Percentiles rank a stretch among this genome's conserved stretches.
Conservation (phyloP, 345 rosid species). For the Euphorbia lathyris region DNA sequence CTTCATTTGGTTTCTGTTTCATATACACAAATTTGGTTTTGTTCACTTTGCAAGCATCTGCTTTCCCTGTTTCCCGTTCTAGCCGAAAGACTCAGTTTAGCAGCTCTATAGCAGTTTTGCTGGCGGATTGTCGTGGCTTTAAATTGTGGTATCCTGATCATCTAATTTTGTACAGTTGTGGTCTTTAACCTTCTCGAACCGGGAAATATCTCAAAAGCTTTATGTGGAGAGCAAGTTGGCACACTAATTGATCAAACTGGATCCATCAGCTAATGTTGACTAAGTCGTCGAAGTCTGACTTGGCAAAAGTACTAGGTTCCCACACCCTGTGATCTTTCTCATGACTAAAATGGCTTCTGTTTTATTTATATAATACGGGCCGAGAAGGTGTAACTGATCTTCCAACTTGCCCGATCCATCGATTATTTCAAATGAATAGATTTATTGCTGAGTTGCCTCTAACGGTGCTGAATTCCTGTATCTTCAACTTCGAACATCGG, state of each 20-base stretch:
- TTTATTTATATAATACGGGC: too few species aligned
- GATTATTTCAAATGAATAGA: too few species aligned
- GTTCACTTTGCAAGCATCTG: neutral
- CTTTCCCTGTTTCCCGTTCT: neutral
- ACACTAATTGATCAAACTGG: slow-evolving; percentile 10
- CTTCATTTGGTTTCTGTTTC: neutral
- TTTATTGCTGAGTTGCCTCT: neutral
- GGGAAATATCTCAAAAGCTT: slow-evolving; percentile 12
- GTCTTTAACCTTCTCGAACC: slow-evolving; percentile 12
- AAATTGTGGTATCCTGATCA: neutral
- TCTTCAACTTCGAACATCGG: neutral
- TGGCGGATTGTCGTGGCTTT: neutral
- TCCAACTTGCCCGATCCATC: neutral
- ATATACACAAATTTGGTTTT: neutral
- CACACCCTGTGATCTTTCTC: neutral
- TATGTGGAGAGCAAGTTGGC: slow-evolving; percentile 12
- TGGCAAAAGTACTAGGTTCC: neutral
- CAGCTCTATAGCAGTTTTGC: neutral
- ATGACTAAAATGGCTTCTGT: neutral
- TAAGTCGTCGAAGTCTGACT: neutral
- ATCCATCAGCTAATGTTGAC: slow-evolving; percentile 3
- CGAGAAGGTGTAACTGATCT: slow-evolving; percentile 3
- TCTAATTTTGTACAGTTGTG: slow-evolving; percentile 8
- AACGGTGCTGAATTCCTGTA: neutral
- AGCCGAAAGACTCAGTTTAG: neutral